Evolutionary conservation across 2,329 filamentous ascomycete genomes (phyloP).

Genomic region (Trichoderma afroharzianum): DNA sequence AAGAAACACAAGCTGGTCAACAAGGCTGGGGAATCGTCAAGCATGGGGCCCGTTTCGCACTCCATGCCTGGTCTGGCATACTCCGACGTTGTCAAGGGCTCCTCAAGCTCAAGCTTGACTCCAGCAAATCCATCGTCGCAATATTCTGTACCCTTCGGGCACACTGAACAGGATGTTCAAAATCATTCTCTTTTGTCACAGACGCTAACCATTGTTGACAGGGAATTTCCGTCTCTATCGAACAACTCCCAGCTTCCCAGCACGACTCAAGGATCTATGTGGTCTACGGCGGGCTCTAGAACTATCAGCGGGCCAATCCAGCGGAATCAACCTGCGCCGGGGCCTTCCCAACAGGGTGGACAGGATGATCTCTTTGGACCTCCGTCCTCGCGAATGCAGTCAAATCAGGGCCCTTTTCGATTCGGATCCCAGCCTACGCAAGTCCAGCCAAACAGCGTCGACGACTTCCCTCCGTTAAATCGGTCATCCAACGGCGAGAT

Average conservation of each 20-base stretch:
- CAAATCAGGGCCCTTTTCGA: constrained; percentile 48
- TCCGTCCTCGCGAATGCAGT: constrained; percentile 39
- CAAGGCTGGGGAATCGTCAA: constrained; percentile 15
- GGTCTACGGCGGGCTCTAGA: constrained; percentile 49
- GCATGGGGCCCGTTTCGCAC: neutral
- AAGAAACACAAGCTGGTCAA: constrained; percentile 19
- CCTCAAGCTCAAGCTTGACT: constrained; percentile 8
- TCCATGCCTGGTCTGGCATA: constrained; percentile 23
- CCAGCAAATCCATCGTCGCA: neutral
- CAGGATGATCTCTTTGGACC: constrained; percentile 46
- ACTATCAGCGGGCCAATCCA: constrained; percentile 48
- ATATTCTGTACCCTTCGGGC: neutral
- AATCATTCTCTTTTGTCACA: neutral
- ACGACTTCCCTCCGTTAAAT: constrained; percentile 62
- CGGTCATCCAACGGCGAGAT: constrained; percentile 56
- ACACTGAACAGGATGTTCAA: neutral
- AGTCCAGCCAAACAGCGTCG: constrained; percentile 46
- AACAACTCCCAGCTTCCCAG: constrained; percentile 55
- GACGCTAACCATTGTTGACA: constrained; percentile 28
- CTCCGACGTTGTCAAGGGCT: constrained; percentile 33
- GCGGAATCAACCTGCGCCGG: constrained; percentile 49
- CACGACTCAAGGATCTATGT: constrained; percentile 49
- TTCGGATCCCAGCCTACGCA: constrained; percentile 53
- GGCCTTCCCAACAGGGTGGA: constrained; percentile 48
- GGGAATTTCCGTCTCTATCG: constrained; percentile 64